Evolutionary conservation across 371 early-diverging fungal species (phyloP), one percentile per base, ranked within the genome.

Genomic region (Mortierella sp.): DNA sequence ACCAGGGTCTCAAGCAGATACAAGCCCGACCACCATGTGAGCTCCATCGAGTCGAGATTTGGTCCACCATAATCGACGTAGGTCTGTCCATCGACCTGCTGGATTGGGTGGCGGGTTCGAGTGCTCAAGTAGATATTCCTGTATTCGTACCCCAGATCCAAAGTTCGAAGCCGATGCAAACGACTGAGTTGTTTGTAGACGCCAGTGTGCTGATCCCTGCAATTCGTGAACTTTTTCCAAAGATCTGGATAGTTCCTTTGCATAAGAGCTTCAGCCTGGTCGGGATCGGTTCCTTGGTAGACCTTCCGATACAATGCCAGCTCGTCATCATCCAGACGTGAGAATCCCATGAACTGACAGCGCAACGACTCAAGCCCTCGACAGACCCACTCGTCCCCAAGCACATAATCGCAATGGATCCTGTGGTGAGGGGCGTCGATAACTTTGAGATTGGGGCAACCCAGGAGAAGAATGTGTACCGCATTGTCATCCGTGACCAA

Each of bases 351-450:
- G 39, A 67, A 45, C 55, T 66, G 58, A 39, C 67, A 67, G 41
- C 73, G 48, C 8, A 73, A 39, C 31, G 41, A 55, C 66, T 73
- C 73, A 24, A 73, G 37, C 7, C 73, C 61, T 39, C 58, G 61
- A 7, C 68, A 73, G 41, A 44, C 66, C 61, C 68, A 73, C 19
- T 67, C 13, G 16, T n/a, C 24, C 31, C 19, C 26, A 40, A 26
- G 8, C 41, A 71, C 22, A 7, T 71, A 48, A 26, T 64, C 52
- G 14, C 26, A 64, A 22, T 40, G 31, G 50, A 71, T 48, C 47
- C 24, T 34, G 41, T 37, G 41, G 41, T 64, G 26, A 24, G 64
- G 47, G 22, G 47, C 50, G 19, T 71, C 64, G 22, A 71, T 39
- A 14, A 41, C 52, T 41, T 48, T 50, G 64, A 71, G 47, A 8